A percentile compares a stretch with the other conserved stretches of the same genome.
These are phyloP conservation scores for Exophiala bonariae DNA, from an alignment of 2,329 filamentous ascomycete genomes.

Conservation along the genomic window DNA sequence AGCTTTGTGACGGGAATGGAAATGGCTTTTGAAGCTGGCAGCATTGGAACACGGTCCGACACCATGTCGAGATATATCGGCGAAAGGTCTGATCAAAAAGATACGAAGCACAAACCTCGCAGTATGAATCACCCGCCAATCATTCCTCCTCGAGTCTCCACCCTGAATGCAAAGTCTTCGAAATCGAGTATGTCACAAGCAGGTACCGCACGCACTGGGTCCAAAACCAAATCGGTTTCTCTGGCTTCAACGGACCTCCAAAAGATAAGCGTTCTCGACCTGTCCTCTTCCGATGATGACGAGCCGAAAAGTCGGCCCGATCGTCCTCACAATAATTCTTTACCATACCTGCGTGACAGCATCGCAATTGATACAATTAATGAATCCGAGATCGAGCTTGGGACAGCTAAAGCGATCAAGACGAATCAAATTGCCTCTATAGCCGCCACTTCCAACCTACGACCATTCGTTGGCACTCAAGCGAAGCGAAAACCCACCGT, in stretches of 20 bases:
- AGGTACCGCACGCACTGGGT: background rate
- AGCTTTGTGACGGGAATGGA: conserved; percentile 26
- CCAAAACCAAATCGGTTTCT: conserved; percentile 18
- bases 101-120: conserved; percentile 1
- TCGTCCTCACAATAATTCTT: background rate
- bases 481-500: conserved; percentile 10
- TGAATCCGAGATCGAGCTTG: conserved; percentile 44
- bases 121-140: conserved; percentile 8
- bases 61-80: background rate
- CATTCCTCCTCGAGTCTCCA: conserved; percentile 19
- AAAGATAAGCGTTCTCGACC: conserved; percentile 46
- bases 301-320: conserved; percentile 29
- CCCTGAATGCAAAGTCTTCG: conserved; percentile 25
- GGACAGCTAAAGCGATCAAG: conserved; percentile 40
- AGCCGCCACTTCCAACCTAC: conserved; percentile 13
- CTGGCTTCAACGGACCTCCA: conserved; percentile 39
- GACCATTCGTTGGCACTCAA: conserved; percentile 8
- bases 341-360: conserved; percentile 36
- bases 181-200: conserved; percentile 14
- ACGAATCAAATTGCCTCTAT: conserved; percentile 27
- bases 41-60: background rate
- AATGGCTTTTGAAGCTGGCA: conserved; percentile 22
- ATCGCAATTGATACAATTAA: conserved; percentile 36
- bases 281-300: conserved; percentile 50
- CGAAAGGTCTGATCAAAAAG: conserved; percentile 3